Base-by-base conservation (phyloP, 306 rosid species). In the Ochetophila trinervis region DNA sequence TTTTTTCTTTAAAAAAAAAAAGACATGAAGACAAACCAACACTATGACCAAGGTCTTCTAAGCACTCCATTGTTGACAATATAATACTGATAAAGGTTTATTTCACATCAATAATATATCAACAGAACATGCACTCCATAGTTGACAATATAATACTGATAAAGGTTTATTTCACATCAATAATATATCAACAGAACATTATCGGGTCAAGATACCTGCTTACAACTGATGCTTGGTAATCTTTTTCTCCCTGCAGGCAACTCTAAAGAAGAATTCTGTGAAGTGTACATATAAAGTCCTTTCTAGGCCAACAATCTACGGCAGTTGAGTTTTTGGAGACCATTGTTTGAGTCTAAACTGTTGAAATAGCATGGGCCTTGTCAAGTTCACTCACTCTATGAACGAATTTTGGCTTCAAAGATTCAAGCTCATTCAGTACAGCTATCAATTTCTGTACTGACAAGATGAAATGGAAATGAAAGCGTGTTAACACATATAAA, bases 371-470 rank as follows among this genome's bases (percentile, higher is more conserved):
- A 76, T 45, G 74, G 10, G 59, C 79, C 65, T 76, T 72, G n/a
- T 89, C 84, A 62, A 85, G 85, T 69, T 79, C 85, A 51, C 66
- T 74, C 75, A 79, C 74, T 71, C 32, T 81, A 30, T 48, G 67
- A 50, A 75, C 77, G 53, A 81, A 85, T 72, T 87, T 85, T 1
- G 93, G 93, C 80, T 85, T 87, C 82, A 92, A 71, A 53, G 85
- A 77, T 72, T 92, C 98, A 62, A 92, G 85, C 77, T 92, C 98
- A 72, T 92, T 88, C 40, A 92, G 66, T 61, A 84, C 89, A 49
- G 11, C 23, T 6, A 61, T 63, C 20, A 84, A 78, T 78, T 75
- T 89, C 98, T 92, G 83, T 15, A 27, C 68, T 16, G 48, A 63
- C 62, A n/a, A 62, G 72, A 70, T 19, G n/a, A n/a, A 32, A 77